Evolutionary conservation across 129 eudicot species (phyloP).

Genomic region (Sambucus nigra): DNA sequence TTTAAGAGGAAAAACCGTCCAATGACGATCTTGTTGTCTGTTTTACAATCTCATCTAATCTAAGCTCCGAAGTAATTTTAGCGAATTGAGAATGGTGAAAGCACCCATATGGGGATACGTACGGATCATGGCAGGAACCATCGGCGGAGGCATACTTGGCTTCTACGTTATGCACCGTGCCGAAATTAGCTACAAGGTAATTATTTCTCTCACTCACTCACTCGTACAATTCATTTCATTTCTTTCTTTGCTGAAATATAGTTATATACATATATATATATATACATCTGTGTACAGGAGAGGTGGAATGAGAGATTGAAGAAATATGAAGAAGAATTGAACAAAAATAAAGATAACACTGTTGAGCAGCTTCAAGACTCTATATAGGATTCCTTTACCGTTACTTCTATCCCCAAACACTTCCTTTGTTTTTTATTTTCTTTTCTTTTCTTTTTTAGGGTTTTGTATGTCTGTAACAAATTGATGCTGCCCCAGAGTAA

Average conservation of each 20-base stretch:
- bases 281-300: constrained; percentile 33
- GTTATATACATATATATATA: neutral
- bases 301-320: constrained; percentile 88
- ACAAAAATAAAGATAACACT: constrained; percentile 32
- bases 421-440: neutral
- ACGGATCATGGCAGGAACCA: constrained; percentile 76
- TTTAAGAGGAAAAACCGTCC: too few species aligned
- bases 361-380: constrained; percentile 27
- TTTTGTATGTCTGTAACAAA: too few species aligned
- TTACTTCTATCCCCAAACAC: neutral
- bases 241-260: neutral
- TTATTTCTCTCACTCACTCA: neutral
- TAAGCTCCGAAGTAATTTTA: too few species aligned
- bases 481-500: too few species aligned
- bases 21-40: too few species aligned
- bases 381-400: constrained; percentile 2
- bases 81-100: constrained; percentile 25
- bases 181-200: constrained; percentile 75
- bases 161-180: constrained; percentile 86
- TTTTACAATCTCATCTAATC: too few species aligned
- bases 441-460: too few species aligned
- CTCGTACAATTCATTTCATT: neutral
- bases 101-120: constrained; percentile 74
- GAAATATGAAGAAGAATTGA: constrained; percentile 73
- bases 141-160: constrained; percentile 66